Evolutionary conservation across 345 rosid genomes (phyloP).

Genomic region (Aquilaria sinensis): DNA sequence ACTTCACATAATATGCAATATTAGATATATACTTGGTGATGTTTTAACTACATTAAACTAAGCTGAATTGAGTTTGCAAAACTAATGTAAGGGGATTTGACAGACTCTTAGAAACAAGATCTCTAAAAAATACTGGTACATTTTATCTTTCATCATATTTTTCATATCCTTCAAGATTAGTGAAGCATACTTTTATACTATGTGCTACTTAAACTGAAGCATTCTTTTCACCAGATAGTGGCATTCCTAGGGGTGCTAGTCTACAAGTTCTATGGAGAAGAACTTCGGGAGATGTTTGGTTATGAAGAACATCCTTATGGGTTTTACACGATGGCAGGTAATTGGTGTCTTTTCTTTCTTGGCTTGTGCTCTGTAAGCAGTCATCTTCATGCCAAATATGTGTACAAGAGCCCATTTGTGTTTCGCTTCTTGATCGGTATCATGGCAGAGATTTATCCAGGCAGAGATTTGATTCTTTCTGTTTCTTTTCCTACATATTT

Average conservation of each 20-base stretch:
- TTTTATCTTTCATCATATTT: no score
- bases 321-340: conserved; percentile 96
- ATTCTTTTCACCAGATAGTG: conserved; percentile 58
- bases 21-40: no score
- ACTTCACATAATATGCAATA: no score
- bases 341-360: conserved; percentile 6
- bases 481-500: background rate
- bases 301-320: conserved; percentile 98
- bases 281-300: conserved; percentile 95
- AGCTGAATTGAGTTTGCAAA: no score
- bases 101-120: no score
- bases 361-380: background rate
- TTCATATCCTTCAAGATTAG: no score
- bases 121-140: no score
- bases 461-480: conserved; percentile 2
- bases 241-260: conserved; percentile 90
- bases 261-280: conserved; percentile 93
- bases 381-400: background rate
- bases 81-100: no score
- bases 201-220: conserved; percentile 11
- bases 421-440: no score
- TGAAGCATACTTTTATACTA: no score
- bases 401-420: background rate
- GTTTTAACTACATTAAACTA: no score
- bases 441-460: background rate